Evolutionary conservation across 352 stramenopile species (phyloP).

Genomic region (Phytopythium vexans): DNA sequence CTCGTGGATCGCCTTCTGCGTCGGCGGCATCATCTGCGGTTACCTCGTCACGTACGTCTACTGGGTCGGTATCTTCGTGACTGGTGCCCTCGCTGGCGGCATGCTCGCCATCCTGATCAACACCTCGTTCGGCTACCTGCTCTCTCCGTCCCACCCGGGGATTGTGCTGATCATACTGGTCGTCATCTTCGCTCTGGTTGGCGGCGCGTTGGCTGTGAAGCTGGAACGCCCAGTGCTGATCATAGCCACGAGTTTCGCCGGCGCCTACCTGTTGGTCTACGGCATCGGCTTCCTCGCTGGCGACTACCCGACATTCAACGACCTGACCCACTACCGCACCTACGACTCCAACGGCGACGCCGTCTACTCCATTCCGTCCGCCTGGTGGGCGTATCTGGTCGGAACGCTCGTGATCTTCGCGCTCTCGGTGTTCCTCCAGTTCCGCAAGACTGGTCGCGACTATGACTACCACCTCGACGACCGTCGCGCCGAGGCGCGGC

Average conservation of each 20-base stretch:
- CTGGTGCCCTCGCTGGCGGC: conserved; percentile 49
- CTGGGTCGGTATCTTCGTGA: conserved; percentile 47
- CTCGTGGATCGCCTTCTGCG: conserved; percentile 72
- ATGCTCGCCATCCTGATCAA: conserved; percentile 58
- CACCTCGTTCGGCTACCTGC: conserved; percentile 46
- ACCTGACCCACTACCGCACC: conserved; percentile 31
- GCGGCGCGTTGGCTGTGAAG: conserved; percentile 39
- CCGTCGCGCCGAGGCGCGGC: background rate
- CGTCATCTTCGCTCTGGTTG: conserved; percentile 39
- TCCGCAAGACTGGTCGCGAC: conserved; percentile 33
- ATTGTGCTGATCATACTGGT: conserved; percentile 49
- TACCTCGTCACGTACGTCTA: conserved; percentile 52
- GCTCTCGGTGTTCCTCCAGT: conserved; percentile 47
- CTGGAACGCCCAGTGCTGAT: conserved; percentile 59
- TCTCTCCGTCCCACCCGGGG: conserved; percentile 50
- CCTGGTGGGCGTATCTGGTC: conserved; percentile 63
- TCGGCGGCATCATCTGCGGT: conserved; percentile 47
- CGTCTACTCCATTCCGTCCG: conserved; percentile 36
- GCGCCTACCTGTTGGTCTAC: conserved; percentile 41
- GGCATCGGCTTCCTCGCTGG: conserved; percentile 64
- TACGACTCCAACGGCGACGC: conserved; percentile 28
- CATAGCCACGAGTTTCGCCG: conserved; percentile 41
- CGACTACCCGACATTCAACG: conserved; percentile 52
- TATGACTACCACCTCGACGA: conserved; percentile 32
- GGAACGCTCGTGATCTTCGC: conserved; percentile 45